Conservation (phyloP, 2,329 filamentous ascomycete species). For the Metarhizium humberi region DNA sequence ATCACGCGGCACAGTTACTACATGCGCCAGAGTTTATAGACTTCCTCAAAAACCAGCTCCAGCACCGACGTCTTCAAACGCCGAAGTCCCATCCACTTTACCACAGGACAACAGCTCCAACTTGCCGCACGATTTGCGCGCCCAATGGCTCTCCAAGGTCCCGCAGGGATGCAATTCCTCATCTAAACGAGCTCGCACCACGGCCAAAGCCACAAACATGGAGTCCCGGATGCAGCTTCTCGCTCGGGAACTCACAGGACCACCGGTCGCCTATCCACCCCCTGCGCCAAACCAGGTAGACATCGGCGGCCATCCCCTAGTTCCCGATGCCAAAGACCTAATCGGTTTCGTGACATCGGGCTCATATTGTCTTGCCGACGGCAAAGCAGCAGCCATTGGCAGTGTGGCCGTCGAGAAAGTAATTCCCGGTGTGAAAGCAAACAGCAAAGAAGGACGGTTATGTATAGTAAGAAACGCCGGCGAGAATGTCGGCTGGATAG, state of each 20-base stretch:
- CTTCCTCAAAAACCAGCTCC: constrained; percentile 40
- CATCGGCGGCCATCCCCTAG: constrained; percentile 50
- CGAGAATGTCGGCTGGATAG: constrained; percentile 69
- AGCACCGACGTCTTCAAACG: constrained; percentile 19
- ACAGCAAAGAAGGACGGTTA: constrained; percentile 36
- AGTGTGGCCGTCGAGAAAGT: constrained; percentile 55
- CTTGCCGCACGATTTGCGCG: constrained; percentile 43
- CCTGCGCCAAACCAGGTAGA: constrained; percentile 26
- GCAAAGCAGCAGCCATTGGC: constrained; percentile 67
- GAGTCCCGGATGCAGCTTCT: constrained; percentile 33
- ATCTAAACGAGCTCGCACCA: not conserved
- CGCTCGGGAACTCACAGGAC: constrained; percentile 37
- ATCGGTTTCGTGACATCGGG: constrained; percentile 88
- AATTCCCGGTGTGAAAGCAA: constrained; percentile 22
- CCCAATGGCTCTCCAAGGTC: constrained; percentile 61
- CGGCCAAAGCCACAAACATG: constrained; percentile 17
- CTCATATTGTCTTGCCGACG: constrained; percentile 69
- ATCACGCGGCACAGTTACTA: constrained; percentile 58
- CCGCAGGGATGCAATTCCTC: constrained; percentile 11
- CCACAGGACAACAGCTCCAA: constrained; percentile 8
- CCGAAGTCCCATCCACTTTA: constrained; percentile 37
- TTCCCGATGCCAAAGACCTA: constrained; percentile 67
- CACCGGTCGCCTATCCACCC: constrained; percentile 19
- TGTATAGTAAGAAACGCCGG: constrained; percentile 81
- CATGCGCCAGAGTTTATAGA: constrained; percentile 77